Evolutionary conservation across 495 filamentous ascomycete species (phyloP), one percentile per base, ranked within the genome.

Genomic region (Penicillium turbatum): DNA sequence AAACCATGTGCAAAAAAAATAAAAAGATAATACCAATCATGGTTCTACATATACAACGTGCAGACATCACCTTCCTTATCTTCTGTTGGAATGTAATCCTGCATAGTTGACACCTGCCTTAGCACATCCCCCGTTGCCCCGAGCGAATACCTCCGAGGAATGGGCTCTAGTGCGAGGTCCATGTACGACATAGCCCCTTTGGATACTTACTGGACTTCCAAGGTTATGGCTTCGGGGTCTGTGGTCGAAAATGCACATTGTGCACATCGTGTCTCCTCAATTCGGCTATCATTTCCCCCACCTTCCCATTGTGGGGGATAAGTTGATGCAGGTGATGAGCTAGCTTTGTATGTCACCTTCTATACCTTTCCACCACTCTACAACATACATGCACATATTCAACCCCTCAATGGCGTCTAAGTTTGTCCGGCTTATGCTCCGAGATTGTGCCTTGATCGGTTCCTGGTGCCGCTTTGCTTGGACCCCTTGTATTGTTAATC

Each of bases 161-260:
- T 48, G 46, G 7, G 38, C 16, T 9, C 30, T 48, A 48, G 46
- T 16, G 46, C 46, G 46, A 36, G 46, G 46, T 48, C 46, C 32
- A 48, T 36, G 46, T 48, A 48, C 46, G 5, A 48, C 44, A 48
- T 26, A 36, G 45, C 45, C 44, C 7, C 16, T 26, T 24, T 35
- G 44, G 15, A 24, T 27, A 19, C 17, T 17, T 9, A 12, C 27
- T 44, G n/a, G 31, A 34, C 12, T 35, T 34, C 13, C 24, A 24
- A 24, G n/a, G n/a, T n/a, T 43, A 43, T 13, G 15, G 13, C 2
- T 32, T 6, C 8, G 12, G 17, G 31, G 45, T 35, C 31, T 48
- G 21, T 36, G 44, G 19, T 26, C 1, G 3, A 17, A 15, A 43
- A 16, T 43, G 24, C n/a, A n/a, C n/a, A n/a, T n/a, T n/a, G n/a